Conservation (phyloP, 805 yeast genomes). For the Nakazawaea wickerhamii region DNA sequence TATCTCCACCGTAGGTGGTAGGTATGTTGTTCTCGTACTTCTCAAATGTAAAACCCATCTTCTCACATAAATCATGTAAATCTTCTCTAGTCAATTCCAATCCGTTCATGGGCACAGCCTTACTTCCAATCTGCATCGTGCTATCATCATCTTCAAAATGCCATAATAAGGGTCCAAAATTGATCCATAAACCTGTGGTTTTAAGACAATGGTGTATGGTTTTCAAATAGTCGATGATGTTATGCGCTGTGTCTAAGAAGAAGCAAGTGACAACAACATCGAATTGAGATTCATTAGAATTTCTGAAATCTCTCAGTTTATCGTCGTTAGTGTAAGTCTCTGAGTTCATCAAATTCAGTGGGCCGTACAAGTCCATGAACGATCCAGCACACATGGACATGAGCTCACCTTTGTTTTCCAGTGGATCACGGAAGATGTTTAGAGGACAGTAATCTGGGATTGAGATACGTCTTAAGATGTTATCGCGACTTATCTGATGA, state of each 20-base stretch:
- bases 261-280: conserved; percentile 50
- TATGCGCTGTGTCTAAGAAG: conserved; percentile 60
- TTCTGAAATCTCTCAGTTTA: conserved; percentile 37
- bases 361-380: conserved; percentile 63
- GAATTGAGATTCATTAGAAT: conserved; percentile 31
- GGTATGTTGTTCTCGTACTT: conserved; percentile 38
- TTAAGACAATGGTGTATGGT: conserved; percentile 42
- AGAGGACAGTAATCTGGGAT: conserved; percentile 50
- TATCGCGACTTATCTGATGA: conserved; percentile 37
- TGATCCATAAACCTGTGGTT: conserved; percentile 50
- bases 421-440: conserved; percentile 29
- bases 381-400: conserved; percentile 76
- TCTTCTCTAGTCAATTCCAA: conserved; percentile 58
- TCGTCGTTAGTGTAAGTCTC: conserved; percentile 33
- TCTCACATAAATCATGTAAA: conserved; percentile 37
- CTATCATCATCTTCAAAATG: conserved; percentile 55
- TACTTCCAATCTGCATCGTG: conserved; percentile 19
- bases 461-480: conserved; percentile 43
- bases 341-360: conserved; percentile 30
- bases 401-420: conserved; percentile 39
- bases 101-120: conserved; percentile 40
- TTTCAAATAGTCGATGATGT: conserved; percentile 51
- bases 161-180: conserved; percentile 69
- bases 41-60: conserved; percentile 46
- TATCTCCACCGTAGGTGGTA: conserved; percentile 51